These are phyloP conservation scores for Buxus sempervirens DNA, from an alignment of 164 flowering plant genomes.

Conservation along the genomic window DNA sequence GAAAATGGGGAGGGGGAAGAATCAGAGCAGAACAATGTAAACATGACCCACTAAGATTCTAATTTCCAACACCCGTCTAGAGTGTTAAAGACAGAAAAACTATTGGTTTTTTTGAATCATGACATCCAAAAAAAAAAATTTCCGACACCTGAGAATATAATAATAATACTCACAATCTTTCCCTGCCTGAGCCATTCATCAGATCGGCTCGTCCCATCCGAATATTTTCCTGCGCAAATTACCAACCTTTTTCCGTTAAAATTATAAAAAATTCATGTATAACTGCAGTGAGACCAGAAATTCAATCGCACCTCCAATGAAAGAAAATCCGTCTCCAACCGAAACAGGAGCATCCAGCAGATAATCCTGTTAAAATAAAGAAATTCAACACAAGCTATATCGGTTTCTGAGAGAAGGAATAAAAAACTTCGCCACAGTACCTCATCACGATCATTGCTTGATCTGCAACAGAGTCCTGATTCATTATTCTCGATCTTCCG, in stretches of 20 bases:
- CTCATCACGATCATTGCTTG: slow-evolving; percentile 29
- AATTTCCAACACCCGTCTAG: neutral
- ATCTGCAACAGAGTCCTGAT: slow-evolving; percentile 20
- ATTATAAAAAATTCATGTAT: neutral
- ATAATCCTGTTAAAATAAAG: slow-evolving; percentile 46
- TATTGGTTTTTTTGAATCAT: no score
- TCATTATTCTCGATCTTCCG: slow-evolving; percentile 7
- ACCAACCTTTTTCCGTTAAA: neutral
- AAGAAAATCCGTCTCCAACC: slow-evolving; percentile 90
- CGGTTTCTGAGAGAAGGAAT: neutral
- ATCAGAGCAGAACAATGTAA: no score
- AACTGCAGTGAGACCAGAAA: neutral
- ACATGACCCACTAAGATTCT: no score
- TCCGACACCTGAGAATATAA: neutral
- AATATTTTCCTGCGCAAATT: slow-evolving; percentile 66
- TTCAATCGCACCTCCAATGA: slow-evolving; percentile 60
- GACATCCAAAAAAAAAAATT: no score
- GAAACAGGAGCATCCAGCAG: slow-evolving; percentile 82
- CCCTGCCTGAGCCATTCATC: slow-evolving; percentile 93
- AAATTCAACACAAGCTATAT: neutral
- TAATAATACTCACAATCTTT: slow-evolving; percentile 49
- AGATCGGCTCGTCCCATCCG: slow-evolving; percentile 69
- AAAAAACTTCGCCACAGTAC: slow-evolving; percentile 16
- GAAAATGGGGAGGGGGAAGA: no score
- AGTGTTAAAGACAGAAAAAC: neutral